Conservation (phyloP, 148 eudicot genomes). For the Dianthus caryophyllus region DNA sequence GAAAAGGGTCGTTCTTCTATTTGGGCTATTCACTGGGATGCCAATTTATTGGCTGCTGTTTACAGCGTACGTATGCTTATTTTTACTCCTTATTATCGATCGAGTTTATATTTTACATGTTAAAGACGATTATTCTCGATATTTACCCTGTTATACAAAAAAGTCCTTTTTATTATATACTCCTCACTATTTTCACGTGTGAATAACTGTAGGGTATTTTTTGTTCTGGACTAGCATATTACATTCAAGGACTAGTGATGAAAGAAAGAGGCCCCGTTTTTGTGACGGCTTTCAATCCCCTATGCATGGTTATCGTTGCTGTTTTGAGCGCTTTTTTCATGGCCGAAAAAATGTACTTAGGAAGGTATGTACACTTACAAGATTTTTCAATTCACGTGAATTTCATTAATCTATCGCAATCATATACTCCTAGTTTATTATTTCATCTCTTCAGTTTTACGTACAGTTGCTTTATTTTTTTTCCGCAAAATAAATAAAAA, state of each 20-base stretch:
- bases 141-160: no score
- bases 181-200: neutral
- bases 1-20: constrained; percentile 62
- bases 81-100: neutral
- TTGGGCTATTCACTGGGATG: constrained; percentile 75
- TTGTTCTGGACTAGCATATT: constrained; percentile 76
- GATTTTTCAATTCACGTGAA: no score
- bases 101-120: no score
- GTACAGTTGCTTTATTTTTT: no score
- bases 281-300: constrained; percentile 86
- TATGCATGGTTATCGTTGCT: constrained; percentile 86
- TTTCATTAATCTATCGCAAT: no score
- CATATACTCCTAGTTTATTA: no score
- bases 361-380: constrained; percentile 72
- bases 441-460: no score
- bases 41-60: constrained; percentile 62
- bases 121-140: no score
- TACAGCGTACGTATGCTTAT: constrained; percentile 55
- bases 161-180: no score
- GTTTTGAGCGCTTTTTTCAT: constrained; percentile 61
- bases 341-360: constrained; percentile 69
- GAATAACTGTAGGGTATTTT: constrained; percentile 60
- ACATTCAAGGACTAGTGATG: constrained; percentile 86
- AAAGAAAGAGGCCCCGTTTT: constrained; percentile 86
- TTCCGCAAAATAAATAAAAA: no score